phyloP scores from a whole-genome alignment of 768 basidiomycete genomes.

The Megacollybia marginata region DNA sequence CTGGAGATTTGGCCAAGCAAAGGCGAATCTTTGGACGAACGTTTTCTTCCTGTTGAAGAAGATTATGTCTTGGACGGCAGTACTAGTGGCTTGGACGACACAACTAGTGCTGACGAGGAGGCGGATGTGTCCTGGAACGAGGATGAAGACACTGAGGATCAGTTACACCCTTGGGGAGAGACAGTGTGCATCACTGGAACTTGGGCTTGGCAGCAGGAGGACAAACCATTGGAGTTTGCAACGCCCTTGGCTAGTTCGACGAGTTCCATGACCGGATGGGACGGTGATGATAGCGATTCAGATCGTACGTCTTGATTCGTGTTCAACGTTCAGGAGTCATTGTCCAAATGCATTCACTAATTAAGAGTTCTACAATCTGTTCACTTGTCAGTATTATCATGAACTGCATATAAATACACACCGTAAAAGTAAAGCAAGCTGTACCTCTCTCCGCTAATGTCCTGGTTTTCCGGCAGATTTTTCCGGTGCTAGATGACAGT shows the following conservation, averaged over 20 bases:
- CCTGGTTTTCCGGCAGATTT: neutral
- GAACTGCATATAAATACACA: too few relatives aligned
- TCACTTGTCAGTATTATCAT: neutral
- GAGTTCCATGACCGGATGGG: conserved; percentile 35
- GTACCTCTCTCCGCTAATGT: neutral
- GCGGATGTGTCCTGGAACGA: conserved; percentile 34
- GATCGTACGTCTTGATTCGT: conserved; percentile 22
- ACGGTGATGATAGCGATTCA: conserved; percentile 34
- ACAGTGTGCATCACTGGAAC: too few relatives aligned
- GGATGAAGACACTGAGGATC: conserved; percentile 21
- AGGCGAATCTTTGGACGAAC: conserved; percentile 28
- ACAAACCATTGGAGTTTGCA: neutral
- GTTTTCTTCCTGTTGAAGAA: conserved; percentile 37
- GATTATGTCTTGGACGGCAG: conserved; percentile 7
- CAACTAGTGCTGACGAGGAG: conserved; percentile 25
- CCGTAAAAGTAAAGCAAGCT: neutral
- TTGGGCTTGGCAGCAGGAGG: too few relatives aligned
- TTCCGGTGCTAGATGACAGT: neutral
- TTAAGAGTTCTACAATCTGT: conserved; percentile 18
- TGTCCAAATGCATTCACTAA: conserved; percentile 11
- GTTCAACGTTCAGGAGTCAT: neutral
- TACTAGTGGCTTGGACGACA: conserved; percentile 18
- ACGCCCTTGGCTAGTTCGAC: conserved; percentile 14
- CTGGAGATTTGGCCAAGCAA: conserved; percentile 18
- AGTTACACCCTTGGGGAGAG: too few relatives aligned